Evolutionary conservation across 2,329 filamentous ascomycete species (phyloP).

Genomic region (Hymenoscyphus occultus): DNA sequence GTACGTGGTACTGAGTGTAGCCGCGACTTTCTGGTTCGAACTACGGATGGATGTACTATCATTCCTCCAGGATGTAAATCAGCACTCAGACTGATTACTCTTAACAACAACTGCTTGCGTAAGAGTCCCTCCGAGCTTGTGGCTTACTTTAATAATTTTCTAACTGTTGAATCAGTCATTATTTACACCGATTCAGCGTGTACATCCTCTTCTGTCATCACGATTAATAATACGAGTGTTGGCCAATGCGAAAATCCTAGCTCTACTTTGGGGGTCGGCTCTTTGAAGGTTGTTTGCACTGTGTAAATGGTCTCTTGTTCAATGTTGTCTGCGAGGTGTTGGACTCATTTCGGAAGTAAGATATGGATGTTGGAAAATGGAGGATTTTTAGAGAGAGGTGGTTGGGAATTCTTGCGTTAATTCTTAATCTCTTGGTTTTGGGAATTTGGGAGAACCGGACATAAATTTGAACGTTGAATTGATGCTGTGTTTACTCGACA

Average conservation of each 20-base stretch:
- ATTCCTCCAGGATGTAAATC: not conserved
- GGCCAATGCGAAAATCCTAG: not conserved
- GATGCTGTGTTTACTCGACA: too few relatives aligned
- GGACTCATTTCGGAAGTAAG: not conserved
- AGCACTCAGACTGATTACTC: not conserved
- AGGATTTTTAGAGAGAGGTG: not conserved
- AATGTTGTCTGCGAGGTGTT: too few relatives aligned
- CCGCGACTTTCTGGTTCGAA: not conserved
- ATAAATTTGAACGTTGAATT: not conserved
- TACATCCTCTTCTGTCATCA: not conserved
- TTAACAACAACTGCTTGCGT: not conserved
- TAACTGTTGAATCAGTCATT: not conserved
- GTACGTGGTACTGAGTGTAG: not conserved
- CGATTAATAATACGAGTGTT: not conserved
- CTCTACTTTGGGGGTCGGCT: not conserved
- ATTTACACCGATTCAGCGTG: not conserved
- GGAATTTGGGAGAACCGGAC: not conserved
- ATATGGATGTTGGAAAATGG: not conserved
- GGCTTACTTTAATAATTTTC: not conserved
- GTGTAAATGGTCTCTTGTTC: not conserved
- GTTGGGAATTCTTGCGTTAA: not conserved
- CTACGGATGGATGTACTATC: not conserved
- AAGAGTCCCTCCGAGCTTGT: not conserved
- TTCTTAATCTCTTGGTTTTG: not conserved
- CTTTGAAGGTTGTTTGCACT: conserved; percentile 1